Percentiles rank a stretch among this genome's conserved stretches.
Evolutionary conservation across 129 eudicot genomes (phyloP).

Genomic region (Helichrysum umbraculigerum): DNA sequence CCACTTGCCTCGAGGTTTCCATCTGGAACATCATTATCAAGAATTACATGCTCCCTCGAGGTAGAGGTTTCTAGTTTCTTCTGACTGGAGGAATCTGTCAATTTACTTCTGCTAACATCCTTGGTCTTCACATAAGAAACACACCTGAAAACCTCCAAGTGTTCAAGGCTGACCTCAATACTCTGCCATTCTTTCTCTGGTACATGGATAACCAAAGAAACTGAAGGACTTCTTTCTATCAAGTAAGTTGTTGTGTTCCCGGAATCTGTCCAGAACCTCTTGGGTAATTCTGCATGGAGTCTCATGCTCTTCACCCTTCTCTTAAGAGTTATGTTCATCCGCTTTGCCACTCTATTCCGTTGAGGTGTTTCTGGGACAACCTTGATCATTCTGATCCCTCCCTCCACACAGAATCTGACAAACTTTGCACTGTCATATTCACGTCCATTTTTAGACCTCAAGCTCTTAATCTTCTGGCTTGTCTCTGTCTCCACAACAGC

Average conservation of each 20-base stretch:
- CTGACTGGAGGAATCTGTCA: neutral
- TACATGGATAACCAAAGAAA: neutral
- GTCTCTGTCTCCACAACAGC: neutral
- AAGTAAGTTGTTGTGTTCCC: neutral
- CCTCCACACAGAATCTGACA: neutral
- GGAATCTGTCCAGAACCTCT: neutral
- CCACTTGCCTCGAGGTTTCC: too few relatives aligned
- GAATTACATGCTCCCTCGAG: neutral
- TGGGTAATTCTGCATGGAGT: neutral
- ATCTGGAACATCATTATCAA: too few relatives aligned
- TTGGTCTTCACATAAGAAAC: constrained; percentile 22
- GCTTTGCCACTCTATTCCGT: neutral
- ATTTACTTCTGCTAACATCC: neutral
- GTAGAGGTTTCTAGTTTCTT: neutral
- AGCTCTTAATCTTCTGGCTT: neutral
- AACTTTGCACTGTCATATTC: neutral
- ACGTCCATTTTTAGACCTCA: neutral
- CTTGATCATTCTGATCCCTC: neutral
- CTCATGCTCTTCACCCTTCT: neutral
- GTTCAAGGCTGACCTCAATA: neutral
- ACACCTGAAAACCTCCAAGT: neutral
- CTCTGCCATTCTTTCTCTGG: neutral
- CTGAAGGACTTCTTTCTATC: neutral
- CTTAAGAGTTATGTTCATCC: neutral
- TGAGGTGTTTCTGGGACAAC: neutral